Base-by-base conservation (phyloP, 2,329 filamentous ascomycete species). In the Scortechinia acanthostroma region DNA sequence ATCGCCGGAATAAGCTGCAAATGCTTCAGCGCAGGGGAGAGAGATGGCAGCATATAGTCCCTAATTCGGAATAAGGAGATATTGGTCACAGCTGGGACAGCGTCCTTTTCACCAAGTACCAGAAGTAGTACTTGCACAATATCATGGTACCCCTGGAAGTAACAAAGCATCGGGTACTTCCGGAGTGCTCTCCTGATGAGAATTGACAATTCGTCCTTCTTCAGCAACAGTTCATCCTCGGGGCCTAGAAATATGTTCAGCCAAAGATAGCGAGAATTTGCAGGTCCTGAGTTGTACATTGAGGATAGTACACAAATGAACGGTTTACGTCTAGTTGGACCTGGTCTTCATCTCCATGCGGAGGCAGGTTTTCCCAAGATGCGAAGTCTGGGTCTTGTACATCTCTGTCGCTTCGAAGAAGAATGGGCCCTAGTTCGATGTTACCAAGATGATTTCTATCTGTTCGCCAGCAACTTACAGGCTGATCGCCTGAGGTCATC, bases 121-220 rank as follows among this genome's bases (percentile, higher is more conserved):
- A 98, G 76, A 33, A 97, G 77, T 48, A 98, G 76, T 20, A 98
- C 93, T 66, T 98, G 94, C 54, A 88, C 93, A 57, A 98, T 97
- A 67, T 98, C 93, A 64, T 98, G 93, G 62, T 94, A 98, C 60
- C 93, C 93, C 68, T 98, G 93, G 63, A 98, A 98, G 67, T 98
- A 98, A 69, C 83, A 89, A 25, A 98, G 78, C 60, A 84, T 83
- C 15, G 91, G 89, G 55, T 94, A 76, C 23, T 77, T 77, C 45
- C 94, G 84, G 42, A 98, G 76, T 14, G 94, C 80, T 51, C 86
- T 76, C 44, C 79, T 78, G 55, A 98, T 97, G 43, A 98, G 73
- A 50, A 80, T 69, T 4, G 83, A 91, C 2, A 98, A 76, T 56
- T 93, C 82, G 45, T 72, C 60, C 59, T 93, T 96, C 58, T 86